Evolutionary conservation across 2,329 filamentous ascomycete genomes (phyloP), one percentile per base, ranked within the genome.

Genomic region (Phoma sp.): DNA sequence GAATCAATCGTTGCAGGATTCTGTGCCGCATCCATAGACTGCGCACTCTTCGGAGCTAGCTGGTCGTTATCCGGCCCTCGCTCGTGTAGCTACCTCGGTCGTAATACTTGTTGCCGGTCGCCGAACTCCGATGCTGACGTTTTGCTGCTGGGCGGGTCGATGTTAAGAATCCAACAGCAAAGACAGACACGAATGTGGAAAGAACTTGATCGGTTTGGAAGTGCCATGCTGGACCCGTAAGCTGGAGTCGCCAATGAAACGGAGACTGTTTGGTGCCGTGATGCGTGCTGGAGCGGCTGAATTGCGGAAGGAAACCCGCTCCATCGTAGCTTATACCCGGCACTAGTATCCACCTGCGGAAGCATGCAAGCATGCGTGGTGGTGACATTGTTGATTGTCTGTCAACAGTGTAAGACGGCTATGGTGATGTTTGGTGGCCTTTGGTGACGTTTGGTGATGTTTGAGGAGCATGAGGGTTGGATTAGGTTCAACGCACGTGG

Each of bases 41-140:
- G 24, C 21, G 36, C 27, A n/a, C 31, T 51, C 46, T 55, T 55
- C 37, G 41, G 41, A 25, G 21, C 15, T 36, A 41, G 31, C 17
- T 46, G 46, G 24, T 55, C 25, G 52, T 55, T 55, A 51, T 55
- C 46, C 52, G 46, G 36, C 35, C 27, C 45, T 44, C 33, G 51
- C 51, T 49, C 17, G 22, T 36, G 27, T 40, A 46, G 41, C 21
- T 41, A 29, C 46, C 46, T 47, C 45, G 46, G 46, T 39, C 10
- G 45, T 32, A 31, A 24, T 31, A n/a, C 46, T 32, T 29, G 10
- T 40, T 22, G 29, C 44, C 25, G 50, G 36, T 44, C 24, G 10
- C 22, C 24, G 29, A n/a, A 27, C 19, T 35, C 22, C 25, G 27
- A 44, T 8, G 19, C 31, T 4, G n/a, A n/a, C 7, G 19, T 31